Base-by-base conservation (phyloP, 331 rosid species). In the Dryas integrifolia region DNA sequence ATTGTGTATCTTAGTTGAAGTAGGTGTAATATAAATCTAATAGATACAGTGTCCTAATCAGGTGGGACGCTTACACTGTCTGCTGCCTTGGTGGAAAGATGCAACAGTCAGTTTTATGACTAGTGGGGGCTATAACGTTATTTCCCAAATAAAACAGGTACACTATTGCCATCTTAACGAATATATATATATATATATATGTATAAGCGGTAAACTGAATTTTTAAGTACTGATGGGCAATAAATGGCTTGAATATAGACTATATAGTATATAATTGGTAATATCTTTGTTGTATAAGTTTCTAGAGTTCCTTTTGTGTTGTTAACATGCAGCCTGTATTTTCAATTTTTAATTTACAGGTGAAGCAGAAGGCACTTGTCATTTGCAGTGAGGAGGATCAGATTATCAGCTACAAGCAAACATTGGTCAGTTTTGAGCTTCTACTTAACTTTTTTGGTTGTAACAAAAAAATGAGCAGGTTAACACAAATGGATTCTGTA, bases 81-180 rank as follows among this genome's bases (percentile, higher is more conserved):
- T 84, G 47, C 65, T 79, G 43, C 88, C 91, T 63, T 86, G 91
- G 88, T 86, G 91, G 88, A 72, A 84, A 49, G 86, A 86, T 41
- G 79, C 88, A 65, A 86, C 82, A 4, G 43, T 86, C 51, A 77
- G 56, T 74, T 86, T 84, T 67, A 86, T 86, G 69, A 47, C 5
- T 9, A 79, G 88, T 7, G 91, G 88, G 38, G 91, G 91, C 39
- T 86, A 86, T 39, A 82, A 86, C 70, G 86, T 86, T 9, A 3
- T 41, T 67, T 65, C 80, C 14, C 70, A 77, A 50, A 82, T 86
- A 56, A 79, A 86, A 63, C 80, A 84, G 85, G 91, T 82, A 77
- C 0, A 15, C 5, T 9, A 40, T 1, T 45, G 7, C 14, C 39
- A 73, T 39, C 9, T 48, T 13, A 48, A 13, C 45, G 24, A 16